Percentiles rank a stretch among this genome's conserved stretches.
phyloP scores from a whole-genome alignment of 2,329 filamentous ascomycete genomes.

The Microdochium bolleyi region DNA sequence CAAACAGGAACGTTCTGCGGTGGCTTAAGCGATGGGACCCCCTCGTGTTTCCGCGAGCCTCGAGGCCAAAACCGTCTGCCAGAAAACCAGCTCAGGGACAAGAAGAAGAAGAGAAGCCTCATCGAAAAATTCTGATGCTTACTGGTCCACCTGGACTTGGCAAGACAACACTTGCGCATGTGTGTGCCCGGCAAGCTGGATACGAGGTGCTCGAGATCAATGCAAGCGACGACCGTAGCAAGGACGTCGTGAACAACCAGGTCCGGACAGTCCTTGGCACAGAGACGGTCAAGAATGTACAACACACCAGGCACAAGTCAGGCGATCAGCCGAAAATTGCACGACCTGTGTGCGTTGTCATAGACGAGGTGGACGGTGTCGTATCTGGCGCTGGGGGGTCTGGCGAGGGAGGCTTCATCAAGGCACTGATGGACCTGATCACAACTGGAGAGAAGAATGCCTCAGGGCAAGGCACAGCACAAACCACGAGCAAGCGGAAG shows the following conservation, averaged over 20 bases:
- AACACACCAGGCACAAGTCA: constrained; percentile 44
- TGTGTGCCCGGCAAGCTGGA: constrained; percentile 89
- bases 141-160: constrained; percentile 89
- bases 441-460: constrained; percentile 78
- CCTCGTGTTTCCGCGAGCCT: constrained; percentile 76
- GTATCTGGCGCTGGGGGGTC: constrained; percentile 69
- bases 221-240: constrained; percentile 88
- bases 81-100: constrained; percentile 36
- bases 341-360: constrained; percentile 83
- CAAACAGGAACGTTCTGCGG: constrained; percentile 79
- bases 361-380: constrained; percentile 95
- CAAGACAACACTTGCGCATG: constrained; percentile 93
- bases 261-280: constrained; percentile 90
- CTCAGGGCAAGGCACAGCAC: constrained; percentile 18
- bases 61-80: constrained; percentile 45
- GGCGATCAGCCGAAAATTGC: constrained; percentile 60
- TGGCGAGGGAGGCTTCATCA: constrained; percentile 91
- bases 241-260: constrained; percentile 80
- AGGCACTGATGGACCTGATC: constrained; percentile 86
- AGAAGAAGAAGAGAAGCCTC: constrained; percentile 62
- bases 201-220: constrained; percentile 98
- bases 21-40: constrained; percentile 96
- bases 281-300: constrained; percentile 78
- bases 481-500: constrained; percentile 39
- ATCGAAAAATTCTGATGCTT: constrained; percentile 81